These are phyloP conservation scores for Taiozyma sp. DNA, from an alignment of 1,139 yeast genomes.

Conservation along the genomic window DNA sequence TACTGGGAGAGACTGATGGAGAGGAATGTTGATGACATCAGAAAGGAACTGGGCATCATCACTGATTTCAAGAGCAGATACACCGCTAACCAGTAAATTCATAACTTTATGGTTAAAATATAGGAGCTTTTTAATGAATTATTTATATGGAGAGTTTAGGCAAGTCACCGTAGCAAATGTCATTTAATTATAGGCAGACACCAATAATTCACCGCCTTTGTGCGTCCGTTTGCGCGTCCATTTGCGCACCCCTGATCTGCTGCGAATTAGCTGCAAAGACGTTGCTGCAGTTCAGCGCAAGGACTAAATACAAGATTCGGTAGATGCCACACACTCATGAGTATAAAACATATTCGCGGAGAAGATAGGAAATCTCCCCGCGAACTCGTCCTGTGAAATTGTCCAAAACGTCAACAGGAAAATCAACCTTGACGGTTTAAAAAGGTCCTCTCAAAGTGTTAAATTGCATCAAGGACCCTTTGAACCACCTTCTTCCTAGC, in stretches of 20 bases:
- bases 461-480: not conserved
- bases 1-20: conserved; percentile 90
- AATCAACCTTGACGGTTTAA: not conserved
- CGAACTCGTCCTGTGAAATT: not conserved
- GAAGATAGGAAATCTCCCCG: not conserved
- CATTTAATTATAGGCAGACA: too few relatives aligned
- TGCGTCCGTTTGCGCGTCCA: too few relatives aligned
- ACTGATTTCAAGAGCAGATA: not conserved
- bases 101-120: not conserved
- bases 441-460: not conserved
- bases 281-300: too few relatives aligned
- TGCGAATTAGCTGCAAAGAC: too few relatives aligned
- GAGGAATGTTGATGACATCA: conserved; percentile 65
- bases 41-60: conserved; percentile 46
- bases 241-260: too few relatives aligned
- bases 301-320: too few relatives aligned
- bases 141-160: too few relatives aligned
- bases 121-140: not conserved
- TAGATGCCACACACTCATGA: too few relatives aligned
- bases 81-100: not conserved
- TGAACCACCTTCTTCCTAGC: not conserved
- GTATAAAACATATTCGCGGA: not conserved
- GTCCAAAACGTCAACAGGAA: not conserved
- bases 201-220: too few relatives aligned
- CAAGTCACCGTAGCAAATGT: too few relatives aligned